Conservation (phyloP, 345 rosid species). For the Ceriops tagal region DNA sequence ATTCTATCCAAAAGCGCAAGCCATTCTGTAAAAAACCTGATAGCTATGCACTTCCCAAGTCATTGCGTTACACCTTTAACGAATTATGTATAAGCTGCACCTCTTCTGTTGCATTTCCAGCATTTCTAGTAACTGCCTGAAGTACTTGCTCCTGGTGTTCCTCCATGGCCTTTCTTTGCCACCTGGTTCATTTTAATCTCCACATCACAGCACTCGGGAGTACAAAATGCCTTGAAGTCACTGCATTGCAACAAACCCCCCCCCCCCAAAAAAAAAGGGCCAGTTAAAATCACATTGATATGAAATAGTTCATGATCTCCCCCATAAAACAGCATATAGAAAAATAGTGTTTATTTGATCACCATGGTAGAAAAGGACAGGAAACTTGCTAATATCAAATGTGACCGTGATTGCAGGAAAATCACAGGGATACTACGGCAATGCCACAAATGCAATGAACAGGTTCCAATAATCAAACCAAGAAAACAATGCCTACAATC, state of each 20-base stretch:
- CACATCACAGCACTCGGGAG: slow-evolving; percentile 27
- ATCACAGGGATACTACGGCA: too few species aligned
- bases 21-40: slow-evolving; percentile 27
- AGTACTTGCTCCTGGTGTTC: slow-evolving; percentile 3
- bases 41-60: slow-evolving; percentile 19
- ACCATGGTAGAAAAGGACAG: not conserved
- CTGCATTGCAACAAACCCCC: slow-evolving; percentile 21
- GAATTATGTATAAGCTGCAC: not conserved
- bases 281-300: not conserved
- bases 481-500: too few species aligned
- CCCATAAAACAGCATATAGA: not conserved
- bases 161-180: slow-evolving; percentile 12
- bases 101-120: not conserved
- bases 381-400: too few species aligned
- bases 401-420: too few species aligned
- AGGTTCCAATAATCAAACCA: too few species aligned
- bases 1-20: slow-evolving; percentile 18
- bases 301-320: not conserved
- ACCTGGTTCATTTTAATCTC: slow-evolving; percentile 19
- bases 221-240: slow-evolving; percentile 30
- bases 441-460: too few species aligned
- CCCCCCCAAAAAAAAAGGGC: not conserved
- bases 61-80: not conserved
- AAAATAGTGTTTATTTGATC: not conserved
- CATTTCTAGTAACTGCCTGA: slow-evolving; percentile 6